A percentile compares a stretch with the other conserved stretches of the same genome.
These are phyloP conservation scores for Pseudonitzschia pungens DNA, from an alignment of 108 stramenopile species.

Conservation along the genomic window DNA sequence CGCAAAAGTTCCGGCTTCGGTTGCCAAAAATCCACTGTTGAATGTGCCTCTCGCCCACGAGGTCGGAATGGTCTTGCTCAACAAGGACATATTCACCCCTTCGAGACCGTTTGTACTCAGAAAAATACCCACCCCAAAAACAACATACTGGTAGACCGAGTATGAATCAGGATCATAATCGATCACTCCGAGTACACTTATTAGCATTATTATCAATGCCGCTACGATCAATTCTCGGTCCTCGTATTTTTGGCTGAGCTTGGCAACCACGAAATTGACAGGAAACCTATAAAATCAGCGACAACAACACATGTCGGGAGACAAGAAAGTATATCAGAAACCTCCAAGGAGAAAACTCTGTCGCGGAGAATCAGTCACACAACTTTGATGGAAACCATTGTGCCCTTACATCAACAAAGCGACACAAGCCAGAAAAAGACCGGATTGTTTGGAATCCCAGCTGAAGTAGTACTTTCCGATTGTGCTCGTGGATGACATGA, in stretches of 20 bases:
- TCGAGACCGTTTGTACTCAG: constrained; percentile 58
- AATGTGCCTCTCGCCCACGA: constrained; percentile 79
- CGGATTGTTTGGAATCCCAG: constrained; percentile 46
- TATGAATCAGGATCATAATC: constrained; percentile 37
- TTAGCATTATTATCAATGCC: constrained; percentile 41
- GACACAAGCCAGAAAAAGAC: constrained; percentile 51
- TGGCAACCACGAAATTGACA: constrained; percentile 56
- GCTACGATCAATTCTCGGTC: constrained; percentile 60
- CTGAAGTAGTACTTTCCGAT: constrained; percentile 57
- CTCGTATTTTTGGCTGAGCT: constrained; percentile 41
- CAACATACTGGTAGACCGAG: constrained; percentile 48
- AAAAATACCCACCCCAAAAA: constrained; percentile 54
- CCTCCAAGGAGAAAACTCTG: not conserved
- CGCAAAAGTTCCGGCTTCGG: constrained; percentile 89
- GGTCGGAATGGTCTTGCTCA: constrained; percentile 81
- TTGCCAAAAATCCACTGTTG: constrained; percentile 88
- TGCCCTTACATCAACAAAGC: constrained; percentile 46
- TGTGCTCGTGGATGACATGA: constrained; percentile 50
- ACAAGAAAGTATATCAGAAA: not conserved
- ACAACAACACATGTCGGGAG: not conserved
- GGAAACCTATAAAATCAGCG: constrained; percentile 34
- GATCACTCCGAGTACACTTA: constrained; percentile 49
- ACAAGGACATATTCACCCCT: constrained; percentile 79
- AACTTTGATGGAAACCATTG: not conserved
- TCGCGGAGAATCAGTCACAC: no score